These are phyloP conservation scores for Moricandia arvensis DNA, from an alignment of 345 rosid species.

Conservation along the genomic window DNA sequence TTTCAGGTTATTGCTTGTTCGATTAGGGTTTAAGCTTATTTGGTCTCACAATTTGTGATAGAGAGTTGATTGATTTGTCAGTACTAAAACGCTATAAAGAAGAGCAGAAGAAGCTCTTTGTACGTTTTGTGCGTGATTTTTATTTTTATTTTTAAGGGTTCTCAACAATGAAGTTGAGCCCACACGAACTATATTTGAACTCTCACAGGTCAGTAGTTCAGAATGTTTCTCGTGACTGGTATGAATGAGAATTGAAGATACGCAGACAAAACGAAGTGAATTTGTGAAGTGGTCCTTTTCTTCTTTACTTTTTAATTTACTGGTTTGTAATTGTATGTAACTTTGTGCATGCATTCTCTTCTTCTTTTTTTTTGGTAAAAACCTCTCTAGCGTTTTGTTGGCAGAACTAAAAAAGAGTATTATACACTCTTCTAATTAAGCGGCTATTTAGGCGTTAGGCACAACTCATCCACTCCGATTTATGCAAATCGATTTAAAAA, in stretches of 20 bases:
- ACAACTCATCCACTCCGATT: no score
- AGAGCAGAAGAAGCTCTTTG: background rate
- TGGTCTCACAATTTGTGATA: conserved; percentile 6
- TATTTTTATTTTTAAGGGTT: background rate
- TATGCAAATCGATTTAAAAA: no score
- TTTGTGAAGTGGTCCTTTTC: background rate
- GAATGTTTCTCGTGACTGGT: no score
- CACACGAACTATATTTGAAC: background rate
- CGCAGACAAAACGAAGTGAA: background rate
- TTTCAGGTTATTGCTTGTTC: background rate
- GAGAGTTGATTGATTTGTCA: conserved; percentile 5
- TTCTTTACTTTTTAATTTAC: no score
- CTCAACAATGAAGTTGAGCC: background rate
- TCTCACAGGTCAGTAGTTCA: no score
- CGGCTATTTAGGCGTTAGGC: no score
- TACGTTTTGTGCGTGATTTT: background rate
- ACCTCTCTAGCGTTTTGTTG: no score
- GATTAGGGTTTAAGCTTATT: conserved; percentile 14
- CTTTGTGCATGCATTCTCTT: background rate
- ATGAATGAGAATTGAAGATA: background rate
- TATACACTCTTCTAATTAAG: no score
- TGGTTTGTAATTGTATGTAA: background rate
- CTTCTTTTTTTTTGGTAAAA: background rate
- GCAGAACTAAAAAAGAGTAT: no score
- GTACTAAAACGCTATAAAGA: conserved; percentile 12